Conservation (phyloP, 2,329 filamentous ascomycete species). For the Mycosphaerella arachidis region DNA sequence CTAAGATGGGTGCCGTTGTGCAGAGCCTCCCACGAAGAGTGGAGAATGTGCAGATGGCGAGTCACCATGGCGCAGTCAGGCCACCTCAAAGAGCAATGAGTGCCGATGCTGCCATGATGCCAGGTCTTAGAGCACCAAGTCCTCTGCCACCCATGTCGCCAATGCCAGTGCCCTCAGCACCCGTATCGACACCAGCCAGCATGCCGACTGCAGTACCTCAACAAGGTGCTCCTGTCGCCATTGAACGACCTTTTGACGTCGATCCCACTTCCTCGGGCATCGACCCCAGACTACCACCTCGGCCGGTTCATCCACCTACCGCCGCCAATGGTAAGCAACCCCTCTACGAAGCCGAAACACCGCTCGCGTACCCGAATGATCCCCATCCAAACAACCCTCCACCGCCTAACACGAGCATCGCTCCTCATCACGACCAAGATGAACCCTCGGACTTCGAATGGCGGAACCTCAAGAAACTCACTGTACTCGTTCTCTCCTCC, state of each 20-base stretch:
- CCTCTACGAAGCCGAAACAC: slow-evolving; percentile 42
- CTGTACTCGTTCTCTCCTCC: slow-evolving; percentile 82
- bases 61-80: not conserved
- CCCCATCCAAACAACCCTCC: not conserved
- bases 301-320: slow-evolving; percentile 29
- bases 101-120: slow-evolving; percentile 24
- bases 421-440: slow-evolving; percentile 45
- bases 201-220: slow-evolving; percentile 6
- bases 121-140: slow-evolving; percentile 2
- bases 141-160: slow-evolving; percentile 7
- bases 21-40: slow-evolving; percentile 41
- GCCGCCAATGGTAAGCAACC: slow-evolving; percentile 37
- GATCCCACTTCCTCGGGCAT: slow-evolving; percentile 17
- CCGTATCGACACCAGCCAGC: slow-evolving; percentile 6
- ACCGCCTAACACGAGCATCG: not conserved
- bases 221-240: slow-evolving; percentile 38
- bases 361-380: slow-evolving; percentile 39
- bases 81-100: slow-evolving; percentile 25
- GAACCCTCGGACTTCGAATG: slow-evolving; percentile 64
- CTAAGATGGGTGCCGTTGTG: slow-evolving; percentile 60
- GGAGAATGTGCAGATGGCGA: slow-evolving; percentile 5
- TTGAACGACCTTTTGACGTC: slow-evolving; percentile 63
- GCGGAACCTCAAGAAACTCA: slow-evolving; percentile 86
- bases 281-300: slow-evolving; percentile 33
- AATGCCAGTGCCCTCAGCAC: slow-evolving; percentile 4